phyloP scores from a whole-genome alignment of 1,139 yeast species.

The Geotrichum siamense region DNA sequence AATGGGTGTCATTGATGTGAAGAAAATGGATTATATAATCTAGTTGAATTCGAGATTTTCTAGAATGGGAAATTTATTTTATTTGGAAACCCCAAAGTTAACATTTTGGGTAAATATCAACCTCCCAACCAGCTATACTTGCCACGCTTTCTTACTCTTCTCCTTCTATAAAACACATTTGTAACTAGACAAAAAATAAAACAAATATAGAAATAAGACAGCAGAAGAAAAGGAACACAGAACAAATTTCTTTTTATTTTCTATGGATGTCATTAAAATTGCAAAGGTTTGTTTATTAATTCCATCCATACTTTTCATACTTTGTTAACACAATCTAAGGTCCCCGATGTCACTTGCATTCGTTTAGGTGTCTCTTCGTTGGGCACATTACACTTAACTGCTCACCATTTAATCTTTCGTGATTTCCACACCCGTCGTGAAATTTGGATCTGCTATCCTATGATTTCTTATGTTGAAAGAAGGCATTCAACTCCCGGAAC shows the following conservation, averaged over 20 bases:
- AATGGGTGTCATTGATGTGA: too few relatives aligned
- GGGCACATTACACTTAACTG: constrained; percentile 73
- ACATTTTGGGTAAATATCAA: too few relatives aligned
- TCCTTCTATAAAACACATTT: too few relatives aligned
- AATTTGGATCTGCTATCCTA: constrained; percentile 90
- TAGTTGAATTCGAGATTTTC: too few relatives aligned
- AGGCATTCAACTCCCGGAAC: constrained; percentile 30
- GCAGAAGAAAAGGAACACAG: neutral
- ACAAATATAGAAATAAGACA: neutral
- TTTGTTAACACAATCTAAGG: constrained; percentile 31
- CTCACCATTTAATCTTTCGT: constrained; percentile 80
- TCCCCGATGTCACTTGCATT: constrained; percentile 59
- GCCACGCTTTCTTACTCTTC: too few relatives aligned
- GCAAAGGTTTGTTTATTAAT: constrained; percentile 36
- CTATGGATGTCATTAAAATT: constrained; percentile 52
- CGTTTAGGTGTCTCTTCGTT: constrained; percentile 57
- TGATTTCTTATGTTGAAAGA: constrained; percentile 61
- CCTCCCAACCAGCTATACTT: too few relatives aligned
- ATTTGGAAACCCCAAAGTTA: too few relatives aligned
- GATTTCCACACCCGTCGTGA: constrained; percentile 46
- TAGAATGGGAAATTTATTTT: too few relatives aligned
- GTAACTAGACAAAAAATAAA: too few relatives aligned
- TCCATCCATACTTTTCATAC: neutral
- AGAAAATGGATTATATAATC: too few relatives aligned
- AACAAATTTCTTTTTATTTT: neutral